Evolutionary conservation across 441 rosid species (phyloP), one percentile per base, ranked within the genome.

Genomic region (Pelargonium myrrhifolium): DNA sequence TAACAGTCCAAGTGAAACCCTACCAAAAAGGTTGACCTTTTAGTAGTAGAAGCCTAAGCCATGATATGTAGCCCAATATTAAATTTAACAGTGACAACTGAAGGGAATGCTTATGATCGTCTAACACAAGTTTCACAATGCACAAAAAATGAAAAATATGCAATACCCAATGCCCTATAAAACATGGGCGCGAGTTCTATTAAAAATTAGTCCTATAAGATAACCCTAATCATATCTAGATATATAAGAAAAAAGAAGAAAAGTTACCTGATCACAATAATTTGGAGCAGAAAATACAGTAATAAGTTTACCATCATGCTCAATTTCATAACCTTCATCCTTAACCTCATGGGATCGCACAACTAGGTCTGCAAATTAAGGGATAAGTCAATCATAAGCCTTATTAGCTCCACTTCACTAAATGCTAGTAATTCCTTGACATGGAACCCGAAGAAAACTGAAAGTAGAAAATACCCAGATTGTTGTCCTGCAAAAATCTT

Each of bases 241-340:
- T 17, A 55, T 18, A 31, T 31, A 31, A 17, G 5, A 9, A n/a
- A 3, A 9, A 26, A 15, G 55, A 17, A 10, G 60, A 47, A 45
- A 18, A 65, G 45, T 79, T 80, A 94, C 98, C 99, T 92, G 97
- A 75, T 94, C 98, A 81, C 99, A 94, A 74, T 94, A 94, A 74
- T 94, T 94, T 83, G 99, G 98, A 0, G 99, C 99, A 66, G 99
- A 94, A 78, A 92, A 94, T 56, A 94, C 97, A 0, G 99, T 94
- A 71, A 94, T 89, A 64, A 92, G 94, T 80, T 89, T 92, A 63
- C 99, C 99, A 40, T 89, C 97, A 81, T 89, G 99, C 75, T 94
- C 99, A 12, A 94, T 87, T 76, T 94, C 97, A 72, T 92, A 92
- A 31, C 96, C 99, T 85, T 94, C 99, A 39, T 92, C 98, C 84